phyloP scores from a whole-genome alignment of 345 rosid species.

The Erysimum cheiranthoides region DNA sequence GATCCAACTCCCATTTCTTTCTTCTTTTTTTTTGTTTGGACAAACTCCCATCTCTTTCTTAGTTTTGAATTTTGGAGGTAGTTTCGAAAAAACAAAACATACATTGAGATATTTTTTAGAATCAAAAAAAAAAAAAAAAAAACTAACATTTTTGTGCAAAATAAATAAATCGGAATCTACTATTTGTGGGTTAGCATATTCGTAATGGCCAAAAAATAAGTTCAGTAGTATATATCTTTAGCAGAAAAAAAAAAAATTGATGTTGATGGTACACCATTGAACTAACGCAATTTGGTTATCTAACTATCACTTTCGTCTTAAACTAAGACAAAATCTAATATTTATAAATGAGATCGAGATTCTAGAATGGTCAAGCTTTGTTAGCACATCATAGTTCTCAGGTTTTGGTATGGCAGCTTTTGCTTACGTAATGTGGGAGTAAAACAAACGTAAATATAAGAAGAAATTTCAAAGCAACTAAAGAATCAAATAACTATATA shows the following conservation, averaged over 20 bases:
- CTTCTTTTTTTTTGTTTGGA: too few relatives aligned
- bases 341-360: neutral
- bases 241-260: neutral
- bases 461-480: too few relatives aligned
- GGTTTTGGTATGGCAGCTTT: constrained; percentile 34
- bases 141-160: too few relatives aligned
- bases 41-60: neutral
- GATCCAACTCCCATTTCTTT: neutral
- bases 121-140: too few relatives aligned
- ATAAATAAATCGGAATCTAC: constrained; percentile 16
- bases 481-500: constrained; percentile 12
- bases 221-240: neutral
- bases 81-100: neutral
- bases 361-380: constrained; percentile 26
- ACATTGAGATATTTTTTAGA: neutral
- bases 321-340: constrained; percentile 17
- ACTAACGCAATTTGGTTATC: constrained; percentile 38
- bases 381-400: constrained; percentile 29
- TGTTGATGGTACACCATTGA: constrained; percentile 18
- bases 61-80: neutral
- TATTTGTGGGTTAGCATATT: constrained; percentile 28
- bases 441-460: constrained; percentile 30
- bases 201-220: constrained; percentile 1
- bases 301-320: constrained; percentile 39
- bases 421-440: constrained; percentile 38